Conservation (phyloP, 2,329 filamentous ascomycete genomes). For the Hortaea werneckii region DNA sequence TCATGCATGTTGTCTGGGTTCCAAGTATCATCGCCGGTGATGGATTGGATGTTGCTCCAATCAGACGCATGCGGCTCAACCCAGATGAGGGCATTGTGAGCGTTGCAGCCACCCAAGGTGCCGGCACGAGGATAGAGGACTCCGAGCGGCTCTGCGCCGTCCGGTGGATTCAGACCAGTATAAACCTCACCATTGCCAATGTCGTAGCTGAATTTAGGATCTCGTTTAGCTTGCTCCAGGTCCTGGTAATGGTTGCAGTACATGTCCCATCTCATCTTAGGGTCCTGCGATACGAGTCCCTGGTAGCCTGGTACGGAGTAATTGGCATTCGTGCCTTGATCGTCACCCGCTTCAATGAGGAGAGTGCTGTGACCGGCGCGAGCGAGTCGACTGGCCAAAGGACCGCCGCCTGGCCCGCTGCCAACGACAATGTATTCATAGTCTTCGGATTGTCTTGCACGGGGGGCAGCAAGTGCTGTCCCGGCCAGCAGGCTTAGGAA, state of each 20-base stretch:
- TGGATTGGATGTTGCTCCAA: constrained; percentile 45
- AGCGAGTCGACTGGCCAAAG: constrained; percentile 49
- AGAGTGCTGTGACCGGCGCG: constrained; percentile 49
- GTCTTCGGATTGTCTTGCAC: neutral
- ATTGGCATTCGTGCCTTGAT: constrained; percentile 42
- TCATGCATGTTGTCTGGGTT: constrained; percentile 45
- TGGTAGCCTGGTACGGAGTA: constrained; percentile 45
- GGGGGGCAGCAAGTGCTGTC: no score
- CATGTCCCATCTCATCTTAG: constrained; percentile 50
- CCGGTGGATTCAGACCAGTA: constrained; percentile 44
- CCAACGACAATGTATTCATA: constrained; percentile 57
- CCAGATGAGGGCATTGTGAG: constrained; percentile 52
- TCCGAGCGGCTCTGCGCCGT: constrained; percentile 42
- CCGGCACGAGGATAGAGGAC: constrained; percentile 49
- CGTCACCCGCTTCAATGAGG: constrained; percentile 52
- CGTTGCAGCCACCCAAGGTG: constrained; percentile 48
- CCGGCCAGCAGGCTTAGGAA: no score
- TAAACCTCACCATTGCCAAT: constrained; percentile 43
- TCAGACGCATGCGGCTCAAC: constrained; percentile 50
- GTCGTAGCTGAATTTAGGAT: constrained; percentile 50
- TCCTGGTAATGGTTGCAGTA: constrained; percentile 54
- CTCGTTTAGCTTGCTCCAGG: constrained; percentile 40
- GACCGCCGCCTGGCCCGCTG: constrained; percentile 48
- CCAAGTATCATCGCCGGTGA: constrained; percentile 55
- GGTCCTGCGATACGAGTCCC: constrained; percentile 25